Evolutionary conservation across 345 rosid genomes (phyloP), one percentile per base, ranked within the genome.

Genomic region (Hibiscus mutabilis): DNA sequence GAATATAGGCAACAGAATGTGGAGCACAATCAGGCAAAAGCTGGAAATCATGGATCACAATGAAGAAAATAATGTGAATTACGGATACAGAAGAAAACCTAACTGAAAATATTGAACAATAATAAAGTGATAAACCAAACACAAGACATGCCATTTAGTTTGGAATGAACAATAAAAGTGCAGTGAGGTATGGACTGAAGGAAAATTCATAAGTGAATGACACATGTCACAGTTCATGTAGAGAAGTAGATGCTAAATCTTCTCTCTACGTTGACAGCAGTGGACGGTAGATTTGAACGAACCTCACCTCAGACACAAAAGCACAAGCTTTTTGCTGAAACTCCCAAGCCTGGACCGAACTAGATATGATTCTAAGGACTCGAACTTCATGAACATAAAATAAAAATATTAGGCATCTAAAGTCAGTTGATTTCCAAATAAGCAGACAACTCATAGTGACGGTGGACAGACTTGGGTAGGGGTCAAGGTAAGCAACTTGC

Each of bases 11-110:
- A 62, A 92, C 93, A 12, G 99, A 96, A 77, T 71, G 85, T 14
- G 98, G 97, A 72, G 99, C 96, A 68, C 97, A 96, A 49, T 91
- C 98, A 35, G 98, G 99, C 66, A 86, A 86, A 61, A 96, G 97
- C 99, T 92, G 87, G 87, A 77, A 40, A 63, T 7, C 53, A 25
- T 49, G 46, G 56, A 42, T 70, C 40, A 44, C 57, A 59, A 44
- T 3, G 12, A 58, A n/a, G 44, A 47, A 51, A 22, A 60, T 14
- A 16, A 47, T 4, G 29, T 0, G 24, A n/a, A 29, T 2, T 29
- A 12, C 0, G 58, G 15, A 67, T 25, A 66, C 19, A 7, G 57
- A n/a, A 67, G 49, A 68, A 68, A 53, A 55, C 18, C 19, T 5
- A 66, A 31, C 7, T 12, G 31, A 68, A 31, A 58, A 68, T 10